Evolutionary conservation across 495 filamentous ascomycete genomes (phyloP), one percentile per base, ranked within the genome.

Genomic region (Aspergillus wentii): DNA sequence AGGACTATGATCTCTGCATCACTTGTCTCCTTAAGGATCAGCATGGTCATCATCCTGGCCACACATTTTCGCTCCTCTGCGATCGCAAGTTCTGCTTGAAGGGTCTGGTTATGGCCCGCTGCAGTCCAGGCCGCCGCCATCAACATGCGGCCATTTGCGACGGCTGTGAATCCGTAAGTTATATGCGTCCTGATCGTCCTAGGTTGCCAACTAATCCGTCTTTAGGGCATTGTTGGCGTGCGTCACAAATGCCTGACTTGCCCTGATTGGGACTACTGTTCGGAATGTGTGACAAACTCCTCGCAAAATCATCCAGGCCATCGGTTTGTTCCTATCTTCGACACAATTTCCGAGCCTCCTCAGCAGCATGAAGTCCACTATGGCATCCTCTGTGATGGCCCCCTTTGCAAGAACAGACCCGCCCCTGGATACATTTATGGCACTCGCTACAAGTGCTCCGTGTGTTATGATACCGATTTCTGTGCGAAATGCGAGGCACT

Each of bases 221-320:
- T 30, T 20, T 39, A 82, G 73, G 77, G 75, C 51, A 94, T 98
- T 50, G 74, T 76, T 52, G 92, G 92, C 49, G 78, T 94, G 29
- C 91, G 92, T 49, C 85, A 97, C 76, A 99, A 99, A 75, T 99
- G 92, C 67, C 72, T 96, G 46, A 82, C 84, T 51, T 99, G 92
- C 71, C 92, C 94, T 20, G 92, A 99, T 56, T 99, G 86, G 86
- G 92, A 99, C 49, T 95, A 85, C 68, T 99, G 92, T 69, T 73
- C 75, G n/a, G 66, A 71, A 4, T 99, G 92, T 63, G 61, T 85
- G 35, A 61, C 70, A 41, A 77, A 68, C 49, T 81, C 86, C 19
- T 46, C 61, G 19, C 68, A 78, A 50, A 79, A 68, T 37, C 92
- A 99, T 54, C 78, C 86, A 20, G 71, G 76, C 20, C 92, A 99